Conservation (phyloP, 2,329 filamentous ascomycete genomes). For the Aspergillus bombycis region DNA sequence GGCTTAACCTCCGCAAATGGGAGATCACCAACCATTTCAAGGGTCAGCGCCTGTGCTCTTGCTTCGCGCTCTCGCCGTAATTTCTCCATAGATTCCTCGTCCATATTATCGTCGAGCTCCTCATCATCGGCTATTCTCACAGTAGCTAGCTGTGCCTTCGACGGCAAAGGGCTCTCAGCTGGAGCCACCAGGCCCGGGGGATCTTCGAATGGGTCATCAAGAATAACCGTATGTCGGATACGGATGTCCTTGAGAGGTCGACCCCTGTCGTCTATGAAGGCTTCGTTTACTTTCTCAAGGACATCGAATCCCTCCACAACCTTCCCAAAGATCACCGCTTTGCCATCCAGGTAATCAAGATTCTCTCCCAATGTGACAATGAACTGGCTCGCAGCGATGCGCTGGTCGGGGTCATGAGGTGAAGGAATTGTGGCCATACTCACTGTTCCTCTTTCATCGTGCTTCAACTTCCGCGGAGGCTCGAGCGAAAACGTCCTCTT, state of each 20-base stretch:
- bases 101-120: constrained; percentile 74
- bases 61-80: constrained; percentile 85
- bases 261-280: constrained; percentile 84
- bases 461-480: constrained; percentile 84
- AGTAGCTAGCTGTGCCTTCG: constrained; percentile 83
- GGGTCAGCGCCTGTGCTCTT: constrained; percentile 86
- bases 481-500: constrained; percentile 81
- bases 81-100: constrained; percentile 79
- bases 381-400: constrained; percentile 88
- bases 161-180: constrained; percentile 76
- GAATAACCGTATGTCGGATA: constrained; percentile 86
- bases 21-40: constrained; percentile 97
- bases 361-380: constrained; percentile 88
- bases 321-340: constrained; percentile 92
- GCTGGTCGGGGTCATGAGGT: constrained; percentile 74
- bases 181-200: constrained; percentile 76
- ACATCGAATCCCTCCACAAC: constrained; percentile 96
- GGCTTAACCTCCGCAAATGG: constrained; percentile 97
- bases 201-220: constrained; percentile 91
- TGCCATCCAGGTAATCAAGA: constrained; percentile 87
- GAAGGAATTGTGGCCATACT: constrained; percentile 94
- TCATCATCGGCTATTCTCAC: constrained; percentile 91
- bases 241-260: constrained; percentile 91
- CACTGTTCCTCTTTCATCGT: constrained; percentile 85
- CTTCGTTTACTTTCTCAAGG: constrained; percentile 87